Evolutionary conservation across 345 rosid species (phyloP), one percentile per base, ranked within the genome.

Genomic region (Eucalyptus curtisii): DNA sequence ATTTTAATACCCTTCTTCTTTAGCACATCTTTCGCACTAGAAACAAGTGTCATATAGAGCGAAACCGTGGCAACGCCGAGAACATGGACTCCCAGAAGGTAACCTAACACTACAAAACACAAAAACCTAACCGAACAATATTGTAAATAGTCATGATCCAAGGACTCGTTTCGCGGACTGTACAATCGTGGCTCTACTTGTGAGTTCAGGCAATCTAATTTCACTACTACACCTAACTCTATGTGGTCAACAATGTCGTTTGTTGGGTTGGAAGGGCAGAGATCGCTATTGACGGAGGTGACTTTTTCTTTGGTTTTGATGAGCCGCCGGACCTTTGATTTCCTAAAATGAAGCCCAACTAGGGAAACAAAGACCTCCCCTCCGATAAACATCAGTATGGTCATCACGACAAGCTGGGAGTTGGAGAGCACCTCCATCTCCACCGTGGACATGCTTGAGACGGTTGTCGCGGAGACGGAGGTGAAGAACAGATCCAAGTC

Each of bases 341-440:
- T 88, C 30, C 15, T 81, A 16, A 88, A 81, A 33, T 88, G 86
- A 64, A 88, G 89, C 20, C 42, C 86, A 25, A 88, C 49, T 71
- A 81, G 80, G 76, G 89, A 88, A n/a, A 71, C 81, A 27, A 88
- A 81, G 71, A 52, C 89, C 86, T 81, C 86, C 14, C 89, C 97
- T 2, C 99, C 98, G 1, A 92, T 22, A 12, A 95, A 82, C 95
- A 95, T 95, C 52, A 97, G 86, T 53, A 93, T 22, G 25, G 94
- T 94, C 47, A 97, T 22, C 57, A 96, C 3, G 9, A 94, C 37
- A 68, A 96, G 96, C 86, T 96, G 96, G 59, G 90, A 4, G 50
- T 94, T 95, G 11, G 98, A 96, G 89, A 95, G 95, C 87, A 92
- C 95, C 76, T 42, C 44, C 44, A 42, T 42, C 44, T 42, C 44